Conservation (phyloP, 805 yeast species). For the Candida pseudofarinosa region DNA sequence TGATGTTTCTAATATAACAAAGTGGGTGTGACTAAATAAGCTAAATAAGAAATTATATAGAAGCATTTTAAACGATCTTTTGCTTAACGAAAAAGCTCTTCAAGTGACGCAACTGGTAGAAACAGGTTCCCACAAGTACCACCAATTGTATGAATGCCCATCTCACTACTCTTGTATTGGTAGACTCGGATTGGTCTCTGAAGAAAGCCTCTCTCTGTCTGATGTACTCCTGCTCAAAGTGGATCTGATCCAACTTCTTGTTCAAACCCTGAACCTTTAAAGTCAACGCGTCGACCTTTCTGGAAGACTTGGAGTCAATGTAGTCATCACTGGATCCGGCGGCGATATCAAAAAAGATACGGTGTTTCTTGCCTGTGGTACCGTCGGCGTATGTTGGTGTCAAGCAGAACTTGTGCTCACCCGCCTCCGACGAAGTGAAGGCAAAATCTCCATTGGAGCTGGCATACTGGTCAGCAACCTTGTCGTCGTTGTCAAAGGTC, state of each 20-base stretch:
- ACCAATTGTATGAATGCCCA: constrained; percentile 73
- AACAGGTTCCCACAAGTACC: constrained; percentile 65
- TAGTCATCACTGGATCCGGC: constrained; percentile 59
- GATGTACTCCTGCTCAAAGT: constrained; percentile 45
- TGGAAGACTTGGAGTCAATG: constrained; percentile 59
- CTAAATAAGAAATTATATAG: too few species aligned
- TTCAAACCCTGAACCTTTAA: constrained; percentile 34
- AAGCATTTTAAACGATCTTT: constrained; percentile 57
- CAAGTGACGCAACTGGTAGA: constrained; percentile 72
- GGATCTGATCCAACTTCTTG: constrained; percentile 37
- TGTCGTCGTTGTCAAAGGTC: constrained; percentile 77
- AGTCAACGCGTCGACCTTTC: constrained; percentile 44
- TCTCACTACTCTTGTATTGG: constrained; percentile 65
- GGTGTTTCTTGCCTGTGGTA: constrained; percentile 57
- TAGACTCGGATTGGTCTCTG: constrained; percentile 72
- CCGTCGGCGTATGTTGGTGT: constrained; percentile 61
- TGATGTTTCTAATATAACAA: too few species aligned
- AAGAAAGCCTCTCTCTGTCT: constrained; percentile 75
- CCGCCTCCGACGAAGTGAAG: constrained; percentile 77
- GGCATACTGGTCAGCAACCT: constrained; percentile 67
- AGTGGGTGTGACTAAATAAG: too few species aligned
- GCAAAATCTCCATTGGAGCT: constrained; percentile 63
- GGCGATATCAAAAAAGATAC: constrained; percentile 71
- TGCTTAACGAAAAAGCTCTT: constrained; percentile 83
- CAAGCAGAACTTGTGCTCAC: constrained; percentile 82